A percentile compares a stretch with the other conserved stretches of the same genome.
These are phyloP conservation scores for Paecilomyces sp. DNA, from an alignment of 2,329 filamentous ascomycete species.

Conservation along the genomic window DNA sequence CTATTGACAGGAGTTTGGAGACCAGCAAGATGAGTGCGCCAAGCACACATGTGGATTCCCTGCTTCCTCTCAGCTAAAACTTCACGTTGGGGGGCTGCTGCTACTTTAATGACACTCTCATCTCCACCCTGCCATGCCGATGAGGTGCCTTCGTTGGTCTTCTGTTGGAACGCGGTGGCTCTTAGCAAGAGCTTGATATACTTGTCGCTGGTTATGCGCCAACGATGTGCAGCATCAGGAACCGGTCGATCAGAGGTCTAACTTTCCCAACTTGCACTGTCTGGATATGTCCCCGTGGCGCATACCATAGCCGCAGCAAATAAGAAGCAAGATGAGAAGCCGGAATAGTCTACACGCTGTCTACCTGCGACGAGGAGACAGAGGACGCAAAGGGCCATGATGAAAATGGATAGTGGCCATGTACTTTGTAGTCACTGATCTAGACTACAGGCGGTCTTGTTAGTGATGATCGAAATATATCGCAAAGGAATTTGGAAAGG, in stretches of 20 bases:
- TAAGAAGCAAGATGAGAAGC: background rate
- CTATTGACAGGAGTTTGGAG: background rate
- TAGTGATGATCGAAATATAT: background rate
- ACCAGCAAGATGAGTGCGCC: background rate
- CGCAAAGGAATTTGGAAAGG: background rate
- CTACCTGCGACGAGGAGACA: background rate
- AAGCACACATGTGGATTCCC: too few relatives aligned
- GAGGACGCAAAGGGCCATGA: background rate
- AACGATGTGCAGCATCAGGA: background rate
- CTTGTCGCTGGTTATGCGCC: background rate
- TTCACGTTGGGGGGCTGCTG: too few relatives aligned
- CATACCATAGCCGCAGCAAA: background rate
- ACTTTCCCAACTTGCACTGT: background rate
- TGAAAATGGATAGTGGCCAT: background rate
- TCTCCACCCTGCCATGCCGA: too few relatives aligned
- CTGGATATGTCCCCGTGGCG: background rate
- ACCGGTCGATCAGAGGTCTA: background rate
- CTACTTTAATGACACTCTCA: too few relatives aligned
- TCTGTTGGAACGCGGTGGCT: too few relatives aligned
- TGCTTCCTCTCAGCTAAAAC: too few relatives aligned
- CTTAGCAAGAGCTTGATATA: too few relatives aligned
- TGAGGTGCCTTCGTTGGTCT: too few relatives aligned
- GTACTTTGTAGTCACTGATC: background rate
- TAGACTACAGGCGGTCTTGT: background rate
- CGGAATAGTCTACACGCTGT: background rate